Percentiles rank a stretch among this genome's conserved stretches.
These are phyloP conservation scores for Magnolia sinica DNA, from an alignment of 164 flowering plant genomes.

Conservation along the genomic window DNA sequence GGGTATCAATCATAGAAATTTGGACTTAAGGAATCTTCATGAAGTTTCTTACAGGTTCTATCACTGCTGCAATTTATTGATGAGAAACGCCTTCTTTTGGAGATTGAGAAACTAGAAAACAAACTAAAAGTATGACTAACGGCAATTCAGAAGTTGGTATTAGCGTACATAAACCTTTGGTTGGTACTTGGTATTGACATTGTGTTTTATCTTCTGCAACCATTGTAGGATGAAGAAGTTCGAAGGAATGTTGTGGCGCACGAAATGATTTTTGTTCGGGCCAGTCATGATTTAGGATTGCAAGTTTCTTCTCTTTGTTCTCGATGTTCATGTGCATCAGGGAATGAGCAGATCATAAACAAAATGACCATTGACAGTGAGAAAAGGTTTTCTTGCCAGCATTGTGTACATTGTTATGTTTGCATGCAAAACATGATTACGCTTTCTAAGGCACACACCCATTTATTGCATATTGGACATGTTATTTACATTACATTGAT, in stretches of 20 bases:
- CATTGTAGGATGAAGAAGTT: slow-evolving; percentile 16
- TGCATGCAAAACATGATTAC: no score
- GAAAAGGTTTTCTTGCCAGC: neutral
- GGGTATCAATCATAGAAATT: neutral
- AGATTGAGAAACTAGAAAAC: slow-evolving; percentile 24
- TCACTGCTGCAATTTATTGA: slow-evolving; percentile 39
- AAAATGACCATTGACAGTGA: neutral
- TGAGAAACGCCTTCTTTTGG: slow-evolving; percentile 28
- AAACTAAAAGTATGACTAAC: slow-evolving; percentile 24
- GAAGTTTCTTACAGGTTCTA: slow-evolving; percentile 23
- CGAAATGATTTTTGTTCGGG: slow-evolving; percentile 19
- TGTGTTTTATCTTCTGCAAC: neutral
- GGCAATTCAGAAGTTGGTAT: no score
- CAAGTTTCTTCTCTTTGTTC: slow-evolving; percentile 1
- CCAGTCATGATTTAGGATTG: slow-evolving; percentile 2
- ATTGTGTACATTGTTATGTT: no score
- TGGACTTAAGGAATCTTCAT: neutral
- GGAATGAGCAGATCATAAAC: no score
- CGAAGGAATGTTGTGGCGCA: slow-evolving; percentile 17
- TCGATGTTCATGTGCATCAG: neutral
- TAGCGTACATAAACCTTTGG: neutral
- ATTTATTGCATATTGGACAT: no score
- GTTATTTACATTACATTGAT: neutral
- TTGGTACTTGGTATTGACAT: neutral
- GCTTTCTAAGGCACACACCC: no score